Conservation (phyloP, 2,329 filamentous ascomycete species). For the Cladosporium halotolerans region DNA sequence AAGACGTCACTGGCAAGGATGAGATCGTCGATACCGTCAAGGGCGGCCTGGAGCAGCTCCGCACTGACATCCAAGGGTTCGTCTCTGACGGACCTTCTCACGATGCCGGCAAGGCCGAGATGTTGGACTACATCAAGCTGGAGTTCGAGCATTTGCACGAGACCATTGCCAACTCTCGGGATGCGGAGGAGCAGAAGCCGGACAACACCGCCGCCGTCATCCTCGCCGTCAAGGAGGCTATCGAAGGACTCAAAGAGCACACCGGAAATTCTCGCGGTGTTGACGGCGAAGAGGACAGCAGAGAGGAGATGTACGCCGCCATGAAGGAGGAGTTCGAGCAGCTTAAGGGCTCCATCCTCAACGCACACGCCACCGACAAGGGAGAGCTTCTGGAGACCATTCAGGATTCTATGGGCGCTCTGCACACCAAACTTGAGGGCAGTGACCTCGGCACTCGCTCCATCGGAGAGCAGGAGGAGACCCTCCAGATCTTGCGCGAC, state of each 20-base stretch:
- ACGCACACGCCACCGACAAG: slow-evolving; percentile 50
- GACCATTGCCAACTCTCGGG: slow-evolving; percentile 40
- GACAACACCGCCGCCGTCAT: slow-evolving; percentile 25
- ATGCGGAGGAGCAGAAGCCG: slow-evolving; percentile 13
- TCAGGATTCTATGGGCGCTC: slow-evolving; percentile 45
- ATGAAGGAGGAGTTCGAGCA: slow-evolving; percentile 79
- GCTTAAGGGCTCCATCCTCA: slow-evolving; percentile 69
- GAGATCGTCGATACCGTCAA: slow-evolving; percentile 68
- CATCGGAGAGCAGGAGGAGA: slow-evolving; percentile 37
- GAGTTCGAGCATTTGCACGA: slow-evolving; percentile 58
- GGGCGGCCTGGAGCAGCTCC: slow-evolving; percentile 58
- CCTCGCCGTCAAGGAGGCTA: slow-evolving; percentile 27
- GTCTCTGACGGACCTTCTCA: slow-evolving; percentile 38
- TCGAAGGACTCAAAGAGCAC: slow-evolving; percentile 27
- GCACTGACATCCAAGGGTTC: slow-evolving; percentile 53
- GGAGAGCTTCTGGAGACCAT: slow-evolving; percentile 58
- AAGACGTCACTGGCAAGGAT: slow-evolving; percentile 64
- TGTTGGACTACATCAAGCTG: slow-evolving; percentile 46
- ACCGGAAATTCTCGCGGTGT: not conserved
- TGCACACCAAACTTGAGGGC: slow-evolving; percentile 40
- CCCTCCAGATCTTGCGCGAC: slow-evolving; percentile 47
- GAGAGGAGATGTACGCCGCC: slow-evolving; percentile 54
- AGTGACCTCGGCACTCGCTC: slow-evolving; percentile 25
- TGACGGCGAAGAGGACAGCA: slow-evolving; percentile 10
- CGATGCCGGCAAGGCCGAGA: slow-evolving; percentile 39